Conservation (phyloP, 257 asterid genomes). For the Petrea volubilis region DNA sequence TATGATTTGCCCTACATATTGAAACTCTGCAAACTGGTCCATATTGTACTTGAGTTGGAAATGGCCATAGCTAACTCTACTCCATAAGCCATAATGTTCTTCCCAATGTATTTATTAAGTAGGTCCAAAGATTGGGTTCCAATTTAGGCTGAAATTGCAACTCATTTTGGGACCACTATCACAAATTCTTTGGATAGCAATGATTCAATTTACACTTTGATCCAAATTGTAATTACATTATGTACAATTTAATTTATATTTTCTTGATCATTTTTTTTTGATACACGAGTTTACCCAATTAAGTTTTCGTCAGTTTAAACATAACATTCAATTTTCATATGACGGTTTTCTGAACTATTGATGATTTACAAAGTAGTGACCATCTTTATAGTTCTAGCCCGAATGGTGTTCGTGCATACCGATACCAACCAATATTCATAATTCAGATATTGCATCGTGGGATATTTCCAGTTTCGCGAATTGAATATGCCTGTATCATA, state of each 20-base stretch:
- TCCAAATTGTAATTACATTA: neutral
- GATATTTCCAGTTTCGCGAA: no score
- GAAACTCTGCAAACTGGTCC: slow-evolving; percentile 29
- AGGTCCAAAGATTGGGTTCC: slow-evolving; percentile 27
- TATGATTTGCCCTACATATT: slow-evolving; percentile 11
- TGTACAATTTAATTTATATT: neutral
- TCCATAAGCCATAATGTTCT: neutral
- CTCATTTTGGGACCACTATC: slow-evolving; percentile 33
- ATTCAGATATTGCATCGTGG: no score
- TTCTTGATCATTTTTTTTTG: no score
- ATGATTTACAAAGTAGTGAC: neutral
- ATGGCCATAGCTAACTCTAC: slow-evolving; percentile 17
- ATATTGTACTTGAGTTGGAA: slow-evolving; percentile 34
- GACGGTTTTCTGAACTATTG: no score
- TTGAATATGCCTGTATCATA: no score
- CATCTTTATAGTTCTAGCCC: neutral
- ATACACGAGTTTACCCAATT: neutral
- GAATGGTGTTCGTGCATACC: no score
- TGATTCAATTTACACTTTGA: neutral
- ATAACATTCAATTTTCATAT: no score
- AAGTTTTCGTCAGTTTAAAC: no score
- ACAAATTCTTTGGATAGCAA: neutral
- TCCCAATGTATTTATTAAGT: slow-evolving; percentile 17
- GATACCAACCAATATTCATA: no score
- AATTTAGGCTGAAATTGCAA: slow-evolving; percentile 20